phyloP scores from a whole-genome alignment of 768 basidiomycete species.

The Serendipita indica region DNA sequence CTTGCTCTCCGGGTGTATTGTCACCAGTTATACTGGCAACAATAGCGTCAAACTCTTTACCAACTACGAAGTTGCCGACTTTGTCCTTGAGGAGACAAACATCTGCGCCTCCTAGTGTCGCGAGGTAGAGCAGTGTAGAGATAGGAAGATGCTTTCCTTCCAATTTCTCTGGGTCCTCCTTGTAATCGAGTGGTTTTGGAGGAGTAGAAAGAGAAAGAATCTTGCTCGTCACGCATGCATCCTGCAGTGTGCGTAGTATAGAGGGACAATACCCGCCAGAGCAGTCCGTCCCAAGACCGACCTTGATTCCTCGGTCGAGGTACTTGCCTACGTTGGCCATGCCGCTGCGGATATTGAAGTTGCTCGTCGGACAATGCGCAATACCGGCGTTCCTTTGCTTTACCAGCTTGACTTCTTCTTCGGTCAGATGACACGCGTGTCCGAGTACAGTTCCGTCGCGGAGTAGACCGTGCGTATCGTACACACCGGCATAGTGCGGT shows the following conservation, averaged over 20 bases:
- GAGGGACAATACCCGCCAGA: conserved; percentile 78
- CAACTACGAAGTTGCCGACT: conserved; percentile 62
- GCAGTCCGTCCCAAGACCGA: conserved; percentile 86
- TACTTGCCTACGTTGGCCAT: conserved; percentile 63
- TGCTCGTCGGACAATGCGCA: conserved; percentile 88
- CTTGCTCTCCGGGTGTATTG: conserved; percentile 31
- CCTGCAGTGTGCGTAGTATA: conserved; percentile 58
- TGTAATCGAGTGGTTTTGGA: neutral
- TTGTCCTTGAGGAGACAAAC: conserved; percentile 55
- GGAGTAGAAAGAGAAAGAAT: conserved; percentile 33
- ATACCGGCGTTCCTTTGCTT: conserved; percentile 52
- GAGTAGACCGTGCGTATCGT: conserved; percentile 65
- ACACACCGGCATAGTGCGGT: conserved; percentile 60
- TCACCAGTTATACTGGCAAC: conserved; percentile 60
- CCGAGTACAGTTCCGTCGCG: conserved; percentile 70
- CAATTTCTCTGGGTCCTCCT: neutral
- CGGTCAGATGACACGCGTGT: conserved; percentile 64
- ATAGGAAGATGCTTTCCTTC: conserved; percentile 43
- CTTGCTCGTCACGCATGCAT: conserved; percentile 71
- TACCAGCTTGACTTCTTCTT: conserved; percentile 60
- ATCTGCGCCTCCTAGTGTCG: conserved; percentile 80
- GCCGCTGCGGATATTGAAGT: conserved; percentile 81
- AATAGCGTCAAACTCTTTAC: conserved; percentile 86
- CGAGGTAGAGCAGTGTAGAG: conserved; percentile 70
- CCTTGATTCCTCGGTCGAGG: conserved; percentile 79